Conservation (phyloP, 2,329 filamentous ascomycete genomes). For the Rhexocercosporidium sp. region DNA sequence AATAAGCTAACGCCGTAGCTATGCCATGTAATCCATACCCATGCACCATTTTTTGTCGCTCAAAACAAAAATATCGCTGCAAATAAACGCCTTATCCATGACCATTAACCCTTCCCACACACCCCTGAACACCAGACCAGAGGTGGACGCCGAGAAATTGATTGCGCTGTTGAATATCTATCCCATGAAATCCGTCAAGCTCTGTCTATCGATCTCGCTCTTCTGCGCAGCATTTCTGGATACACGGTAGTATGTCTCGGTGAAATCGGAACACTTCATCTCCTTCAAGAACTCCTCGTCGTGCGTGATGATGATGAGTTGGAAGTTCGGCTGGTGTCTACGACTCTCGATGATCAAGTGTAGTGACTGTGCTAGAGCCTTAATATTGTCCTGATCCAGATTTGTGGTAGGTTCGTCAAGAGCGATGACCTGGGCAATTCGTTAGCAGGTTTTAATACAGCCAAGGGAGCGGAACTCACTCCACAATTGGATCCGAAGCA, state of each 20-base stretch:
- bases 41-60: background rate
- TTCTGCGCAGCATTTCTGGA: constrained; percentile 84
- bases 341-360: constrained; percentile 86
- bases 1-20: constrained; percentile 19
- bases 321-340: constrained; percentile 89
- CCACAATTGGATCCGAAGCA: constrained; percentile 97
- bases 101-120: background rate
- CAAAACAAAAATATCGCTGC: background rate
- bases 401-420: constrained; percentile 98
- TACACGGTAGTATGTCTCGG: constrained; percentile 89
- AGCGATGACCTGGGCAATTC: constrained; percentile 69
- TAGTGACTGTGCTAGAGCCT: constrained; percentile 81
- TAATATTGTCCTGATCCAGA: constrained; percentile 93
- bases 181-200: constrained; percentile 31
- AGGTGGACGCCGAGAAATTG: background rate
- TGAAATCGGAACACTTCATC: constrained; percentile 94
- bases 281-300: constrained; percentile 93
- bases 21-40: constrained; percentile 1
- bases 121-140: background rate
- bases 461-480: constrained; percentile 38
- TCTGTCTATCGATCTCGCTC: constrained; percentile 77
- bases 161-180: background rate
- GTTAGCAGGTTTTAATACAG: constrained; percentile 11
- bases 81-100: background rate
- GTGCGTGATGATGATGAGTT: constrained; percentile 98